Evolutionary conservation across 192 early-diverging fungal species (phyloP), one percentile per base, ranked within the genome.

Genomic region (Polychytrium aggregatum): DNA sequence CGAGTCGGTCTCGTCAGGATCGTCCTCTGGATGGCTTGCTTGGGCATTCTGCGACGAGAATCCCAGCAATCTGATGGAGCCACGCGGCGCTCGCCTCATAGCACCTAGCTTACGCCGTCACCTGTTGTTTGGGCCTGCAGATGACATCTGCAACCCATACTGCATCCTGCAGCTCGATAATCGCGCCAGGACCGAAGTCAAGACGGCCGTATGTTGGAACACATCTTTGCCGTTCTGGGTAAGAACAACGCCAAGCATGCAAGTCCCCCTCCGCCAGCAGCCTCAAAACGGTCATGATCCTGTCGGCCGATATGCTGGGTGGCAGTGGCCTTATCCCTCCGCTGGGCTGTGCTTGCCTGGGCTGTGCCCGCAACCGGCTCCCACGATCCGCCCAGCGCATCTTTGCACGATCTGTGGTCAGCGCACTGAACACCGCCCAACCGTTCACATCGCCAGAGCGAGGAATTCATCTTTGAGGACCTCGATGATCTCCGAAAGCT

Each of bases 151-250:
- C 31, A 11, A 33, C 11, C 31, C 31, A 33, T 42, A 42, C 35
- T 52, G 50, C 22, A 28, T 25, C 31, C 17, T 26, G 0, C 34
- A 26, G 8, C 8, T 52, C 21, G 37, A 52, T 22, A 52, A 41
- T 9, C 25, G 27, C 22, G 35, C 21, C 4, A 6, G 41, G 21
- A 42, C 35, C 33, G 34, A 52, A 35, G 29, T 18, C 1, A 26
- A 16, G 28, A 41, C 40, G n/a, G 16, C 41, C 17, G 8, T 39
- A 30, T 38, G 28, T 6, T 24, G 11, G 3, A 37, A 22, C 43
- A 45, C 37, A 6, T 29, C 38, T 2, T 26, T 17, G 7, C 40
- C 40, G 16, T 53, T 53, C 41, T 53, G 52, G 52, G 52, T 40
- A 34, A 2, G 40, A 6, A 16, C n/a, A 4, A 17, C 18, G 24